phyloP scores from a whole-genome alignment of 1,284 basidiomycete genomes.

The Psilocybe mexicana region DNA sequence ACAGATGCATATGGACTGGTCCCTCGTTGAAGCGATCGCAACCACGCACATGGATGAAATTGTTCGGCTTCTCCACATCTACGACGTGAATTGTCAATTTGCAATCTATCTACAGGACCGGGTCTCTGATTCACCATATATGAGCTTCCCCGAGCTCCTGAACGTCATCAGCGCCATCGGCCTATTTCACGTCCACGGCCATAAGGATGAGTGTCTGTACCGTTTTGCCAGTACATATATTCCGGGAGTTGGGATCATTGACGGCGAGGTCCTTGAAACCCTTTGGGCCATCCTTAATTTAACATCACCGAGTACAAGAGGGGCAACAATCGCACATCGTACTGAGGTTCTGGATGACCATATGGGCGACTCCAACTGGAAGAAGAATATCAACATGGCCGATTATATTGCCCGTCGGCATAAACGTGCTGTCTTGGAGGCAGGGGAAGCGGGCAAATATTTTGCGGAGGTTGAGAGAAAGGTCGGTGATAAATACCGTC shows the following conservation, averaged over 20 bases:
- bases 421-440: too few relatives aligned
- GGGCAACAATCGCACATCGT: conserved; percentile 15
- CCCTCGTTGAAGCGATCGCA: conserved; percentile 17
- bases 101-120: conserved; percentile 11
- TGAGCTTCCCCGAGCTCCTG: conserved; percentile 7
- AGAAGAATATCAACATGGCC: neutral
- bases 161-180: conserved; percentile 20
- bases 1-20: conserved; percentile 27
- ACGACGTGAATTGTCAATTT: conserved; percentile 29
- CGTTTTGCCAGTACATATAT: conserved; percentile 18
- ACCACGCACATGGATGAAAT: conserved; percentile 11
- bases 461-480: too few relatives aligned
- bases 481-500: too few relatives aligned
- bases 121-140: conserved; percentile 3
- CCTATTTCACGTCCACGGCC: conserved; percentile 25
- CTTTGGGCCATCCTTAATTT: conserved; percentile 12
- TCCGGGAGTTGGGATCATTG: conserved; percentile 12
- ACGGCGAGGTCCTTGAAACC: conserved; percentile 14
- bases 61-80: conserved; percentile 13
- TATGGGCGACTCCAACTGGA: conserved; percentile 6
- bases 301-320: conserved; percentile 9
- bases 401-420: too few relatives aligned
- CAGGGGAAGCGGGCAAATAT: too few relatives aligned
- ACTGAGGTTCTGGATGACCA: conserved; percentile 22
- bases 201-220: conserved; percentile 21